Percentiles rank a stretch among this genome's conserved stretches.
Conservation (phyloP, 345 rosid species). For the Euclidium syriacum region DNA sequence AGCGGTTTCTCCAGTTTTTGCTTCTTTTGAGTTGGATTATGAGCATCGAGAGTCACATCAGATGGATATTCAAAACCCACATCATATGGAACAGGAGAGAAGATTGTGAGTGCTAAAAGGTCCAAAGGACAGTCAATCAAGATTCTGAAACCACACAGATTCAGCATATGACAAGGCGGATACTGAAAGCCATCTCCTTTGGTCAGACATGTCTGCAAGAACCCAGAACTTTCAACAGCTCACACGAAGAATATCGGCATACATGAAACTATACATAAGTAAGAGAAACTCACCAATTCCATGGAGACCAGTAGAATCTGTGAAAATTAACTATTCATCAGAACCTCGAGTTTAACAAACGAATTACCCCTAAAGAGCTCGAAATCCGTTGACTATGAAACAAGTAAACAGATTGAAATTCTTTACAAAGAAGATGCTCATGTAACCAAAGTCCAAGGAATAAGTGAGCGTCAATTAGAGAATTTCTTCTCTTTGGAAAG, state of each 20-base stretch:
- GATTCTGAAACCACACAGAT: conserved; percentile 57
- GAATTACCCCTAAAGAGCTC: neutral
- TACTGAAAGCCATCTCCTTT: conserved; percentile 62
- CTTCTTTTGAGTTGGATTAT: conserved; percentile 36
- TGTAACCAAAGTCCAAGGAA: too few relatives aligned
- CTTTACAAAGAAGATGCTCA: too few relatives aligned
- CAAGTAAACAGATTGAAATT: too few relatives aligned
- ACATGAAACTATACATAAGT: neutral
- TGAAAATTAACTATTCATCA: neutral
- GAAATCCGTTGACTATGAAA: too few relatives aligned
- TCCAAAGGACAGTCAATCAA: conserved; percentile 79
- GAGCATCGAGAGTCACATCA: conserved; percentile 15
- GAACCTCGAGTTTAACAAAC: neutral
- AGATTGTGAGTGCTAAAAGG: conserved; percentile 58
- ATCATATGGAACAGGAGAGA: conserved; percentile 52
- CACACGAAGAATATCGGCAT: neutral
- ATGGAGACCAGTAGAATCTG: conserved; percentile 29
- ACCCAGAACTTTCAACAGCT: neutral
- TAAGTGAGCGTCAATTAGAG: too few relatives aligned
- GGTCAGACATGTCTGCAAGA: conserved; percentile 71
- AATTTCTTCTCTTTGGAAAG: too few relatives aligned
- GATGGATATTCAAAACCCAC: conserved; percentile 5
- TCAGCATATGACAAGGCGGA: conserved; percentile 63
- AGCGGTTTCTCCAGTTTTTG: conserved; percentile 37
- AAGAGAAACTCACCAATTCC: conserved; percentile 52